Base-by-base conservation (phyloP, 2,329 filamentous ascomycete species). In the Penicillium sp. region DNA sequence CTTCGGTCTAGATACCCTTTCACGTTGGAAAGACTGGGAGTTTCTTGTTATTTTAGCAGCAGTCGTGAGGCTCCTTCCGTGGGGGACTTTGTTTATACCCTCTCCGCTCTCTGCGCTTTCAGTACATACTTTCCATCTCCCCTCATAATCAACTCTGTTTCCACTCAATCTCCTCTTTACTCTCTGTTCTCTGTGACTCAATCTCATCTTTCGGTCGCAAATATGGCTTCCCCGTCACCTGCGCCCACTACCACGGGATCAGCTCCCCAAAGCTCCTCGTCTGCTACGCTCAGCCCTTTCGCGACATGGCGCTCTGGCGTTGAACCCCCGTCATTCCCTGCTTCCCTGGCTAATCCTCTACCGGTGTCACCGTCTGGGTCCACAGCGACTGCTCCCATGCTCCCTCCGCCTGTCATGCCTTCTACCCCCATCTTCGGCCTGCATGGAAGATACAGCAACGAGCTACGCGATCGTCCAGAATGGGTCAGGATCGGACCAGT, bases 1-100 rank as follows among this genome's bases (percentile, higher is more conserved):
- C 40, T 56, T 46, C 18, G 16, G 46, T 50, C 55, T 24, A 50
- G 58, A 62, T 62, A 62, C 59, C 59, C 59, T 51, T 51, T 34
- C 54, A 36, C 50, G 39, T 54, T 49, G 22, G 21, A 45, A 43
- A 52, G 51, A 47, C 44, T 29, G 36, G n/a, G n/a, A 16, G 36
- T 18, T 39, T 18, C 1, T 2, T 18, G 3, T 18, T 18, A 18
- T 18, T 4, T 14, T n/a, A 8, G 8, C 27, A 32, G 34, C 38
- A 52, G 49, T n/a, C 14, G 18, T 29, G 39, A 18, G 5, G 21
- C 24, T 36, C 13, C 6, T n/a, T 36, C 34, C 6, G 4, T 36
- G 42, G 29, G 38, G 29, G 21, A 36, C 18, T 42, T n/a, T 44
- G 40, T 45, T 24, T 14, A 47, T 47, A 42, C 27, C 36, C 39